Evolutionary conservation across 768 basidiomycete genomes (phyloP), one percentile per base, ranked within the genome.

Genomic region (Naematelia encephala): DNA sequence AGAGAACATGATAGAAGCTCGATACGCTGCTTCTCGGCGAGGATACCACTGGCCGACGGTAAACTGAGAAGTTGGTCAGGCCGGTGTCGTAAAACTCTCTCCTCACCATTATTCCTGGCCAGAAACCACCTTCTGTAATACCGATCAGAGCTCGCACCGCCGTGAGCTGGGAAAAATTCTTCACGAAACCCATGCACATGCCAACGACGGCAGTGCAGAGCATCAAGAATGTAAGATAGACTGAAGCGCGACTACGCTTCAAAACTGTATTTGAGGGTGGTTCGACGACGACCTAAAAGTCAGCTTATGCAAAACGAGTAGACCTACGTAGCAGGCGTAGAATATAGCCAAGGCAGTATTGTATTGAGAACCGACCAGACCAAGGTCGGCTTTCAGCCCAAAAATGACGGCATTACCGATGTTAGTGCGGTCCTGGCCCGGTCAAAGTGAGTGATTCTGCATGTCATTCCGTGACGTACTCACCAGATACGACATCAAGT

Each of bases 31-130:
- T 57, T 77, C 75, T 49, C 67, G 67, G 29, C 75, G 64, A 49
- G 68, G 62, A 54, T 77, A 77, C 73, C 73, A 77, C 4, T 71
- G n/a, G n/a, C n/a, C n/a, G n/a, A n/a, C 71, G 14, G 73, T 70
- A 4, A 74, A 44, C n/a, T 64, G 68, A 69, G 57, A 77, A 72
- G n/a, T 74, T 72, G 65, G 70, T 30, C 68, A 64, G 46, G 68
- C 68, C 56, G 53, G 60, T 45, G n/a, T 53, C 54, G 22, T 50
- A 61, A 34, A 59, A 26, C n/a, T n/a, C n/a, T n/a, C n/a, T n/a
- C n/a, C n/a, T 56, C 12, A 29, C 19, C 49, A 26, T 29, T 14
- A 46, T 5, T 13, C 22, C 34, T 44, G 42, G 11, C 29, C 52
- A 28, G 13, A 61, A 25, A 42, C 69, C 70, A 43, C 69, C 63